Base-by-base conservation (phyloP, 345 rosid species). In the Excoecaria agallocha region DNA sequence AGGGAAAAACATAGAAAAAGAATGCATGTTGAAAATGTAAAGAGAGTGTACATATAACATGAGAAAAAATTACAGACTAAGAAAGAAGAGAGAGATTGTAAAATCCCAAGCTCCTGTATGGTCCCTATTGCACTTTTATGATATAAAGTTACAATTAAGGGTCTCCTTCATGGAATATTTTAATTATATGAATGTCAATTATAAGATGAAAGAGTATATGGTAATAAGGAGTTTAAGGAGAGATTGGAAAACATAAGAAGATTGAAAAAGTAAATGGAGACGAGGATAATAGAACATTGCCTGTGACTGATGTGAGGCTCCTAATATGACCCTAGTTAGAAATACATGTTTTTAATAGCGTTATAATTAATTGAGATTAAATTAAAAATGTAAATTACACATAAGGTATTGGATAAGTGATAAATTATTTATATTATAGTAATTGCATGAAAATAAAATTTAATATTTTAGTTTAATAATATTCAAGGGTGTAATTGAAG, bases 1-100 rank as follows among this genome's bases (percentile, higher is more conserved):
- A 86, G 76, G 79, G 88, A 84, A 75, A 95, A 83, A 79, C 94
- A 86, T 78, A 85, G 85, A 75, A 94, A 95, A 75, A 74, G 90
- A 72, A 95, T 85, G 81, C 89, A 89, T 43, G 76, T 86, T 55
- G 87, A 86, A 51, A 92, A 91, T 52, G 74, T 84, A 48, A 79
- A 85, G 78, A 91, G 81, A 84, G 87, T 85, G 77, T 89, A 70
- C 68, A 80, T 85, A 70, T 88, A 84, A 73, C 76, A 79, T 12
- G 82, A 78, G 25, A 94, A 84, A 61, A 87, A 83, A 58, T 79
- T 83, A 46, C 80, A 70, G 78, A 76, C 78, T 46, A 83, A 80
- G 77, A 86, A 85, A 81, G 86, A 79, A 76, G 82, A 72, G 69
- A 89, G 83, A 70, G 86, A 82, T n/a, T 70, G 56, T 67, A 73